Evolutionary conservation across 2,329 filamentous ascomycete species (phyloP), one percentile per base, ranked within the genome.

Genomic region (Thelonectria rubi): DNA sequence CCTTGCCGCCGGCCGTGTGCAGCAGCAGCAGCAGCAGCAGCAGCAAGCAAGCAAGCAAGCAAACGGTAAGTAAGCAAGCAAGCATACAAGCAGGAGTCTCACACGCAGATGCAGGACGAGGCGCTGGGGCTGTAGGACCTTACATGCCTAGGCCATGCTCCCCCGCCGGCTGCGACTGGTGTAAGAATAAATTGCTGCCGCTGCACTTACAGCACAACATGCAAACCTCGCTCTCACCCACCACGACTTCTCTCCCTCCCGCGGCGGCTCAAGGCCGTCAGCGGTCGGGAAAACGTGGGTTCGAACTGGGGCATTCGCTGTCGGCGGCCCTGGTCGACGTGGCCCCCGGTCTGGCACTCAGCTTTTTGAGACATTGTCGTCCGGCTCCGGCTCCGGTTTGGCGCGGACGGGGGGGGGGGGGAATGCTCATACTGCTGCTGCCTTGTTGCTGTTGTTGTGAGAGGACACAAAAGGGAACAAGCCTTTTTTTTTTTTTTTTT

Each of bases 221-320:
- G n/a, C n/a, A n/a, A n/a, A n/a, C n/a, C n/a, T n/a, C n/a, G n/a
- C n/a, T n/a, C n/a, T n/a, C n/a, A n/a, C n/a, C n/a, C n/a, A n/a
- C 24, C 24, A 24, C 4, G 7, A 4, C 7, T 7, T 24, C 24
- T 24, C 24, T 7, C 7, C 24, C 24, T 60, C 57, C 43, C 47
- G 51, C 55, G 60, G 56, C 56, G 51, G 56, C 60, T 60, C 56
- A 56, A 54, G 45, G 55, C 58, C 49, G 53, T 47, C 49, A 49
- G 42, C 34, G 54, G 51, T 63, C 63, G 59, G 68, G 58, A 68
- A 65, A 68, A 68, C 60, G 58, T 71, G 65, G 69, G 63, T 55
- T 64, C 50, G 58, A 37, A 47, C 51, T 51, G 51, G 60, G 55
- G 55, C 56, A 55, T 56, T 60, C 56, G 60, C 47, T 55, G 60